These are phyloP conservation scores for Mixia osmundae DNA, from an alignment of 1,284 basidiomycete genomes.

Conservation along the genomic window DNA sequence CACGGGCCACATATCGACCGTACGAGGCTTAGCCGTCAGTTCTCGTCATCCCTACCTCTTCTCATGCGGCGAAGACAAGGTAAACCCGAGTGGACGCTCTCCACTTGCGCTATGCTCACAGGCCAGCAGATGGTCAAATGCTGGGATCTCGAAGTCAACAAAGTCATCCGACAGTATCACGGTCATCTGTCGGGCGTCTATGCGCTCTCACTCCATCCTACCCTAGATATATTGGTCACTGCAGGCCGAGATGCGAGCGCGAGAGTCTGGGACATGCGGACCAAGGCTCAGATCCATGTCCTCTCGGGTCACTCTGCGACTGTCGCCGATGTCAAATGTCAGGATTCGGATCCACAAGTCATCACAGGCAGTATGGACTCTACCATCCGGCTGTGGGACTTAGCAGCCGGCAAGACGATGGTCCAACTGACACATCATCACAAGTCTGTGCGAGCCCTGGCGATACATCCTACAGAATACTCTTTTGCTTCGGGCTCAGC, in stretches of 20 bases:
- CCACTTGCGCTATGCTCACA: conserved; percentile 1
- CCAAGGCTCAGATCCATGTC: conserved; percentile 83
- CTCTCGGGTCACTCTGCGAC: conserved; percentile 82
- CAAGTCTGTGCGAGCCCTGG: conserved; percentile 80
- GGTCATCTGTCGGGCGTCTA: conserved; percentile 95
- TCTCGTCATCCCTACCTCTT: conserved; percentile 88
- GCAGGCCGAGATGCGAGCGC: conserved; percentile 85
- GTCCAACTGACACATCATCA: conserved; percentile 94
- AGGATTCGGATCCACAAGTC: conserved; percentile 89
- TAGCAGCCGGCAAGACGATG: conserved; percentile 88
- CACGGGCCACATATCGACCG: conserved; percentile 93
- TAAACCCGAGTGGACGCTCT: conserved; percentile 20
- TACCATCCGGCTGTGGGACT: conserved; percentile 83
- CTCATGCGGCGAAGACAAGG: conserved; percentile 93
- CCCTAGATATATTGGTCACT: conserved; percentile 82
- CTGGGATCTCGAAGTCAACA: conserved; percentile 97
- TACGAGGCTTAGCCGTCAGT: conserved; percentile 79
- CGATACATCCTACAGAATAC: conserved; percentile 87
- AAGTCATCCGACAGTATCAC: conserved; percentile 94
- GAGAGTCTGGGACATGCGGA: conserved; percentile 94
- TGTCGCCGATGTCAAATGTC: conserved; percentile 78
- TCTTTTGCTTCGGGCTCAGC: conserved; percentile 83
- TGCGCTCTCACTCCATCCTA: conserved; percentile 67
- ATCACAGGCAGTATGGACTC: conserved; percentile 97
- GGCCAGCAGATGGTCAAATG: conserved; percentile 79